These are phyloP conservation scores for Scheffersomyces insectosa DNA, from an alignment of 1,139 yeast species.

Conservation along the genomic window DNA sequence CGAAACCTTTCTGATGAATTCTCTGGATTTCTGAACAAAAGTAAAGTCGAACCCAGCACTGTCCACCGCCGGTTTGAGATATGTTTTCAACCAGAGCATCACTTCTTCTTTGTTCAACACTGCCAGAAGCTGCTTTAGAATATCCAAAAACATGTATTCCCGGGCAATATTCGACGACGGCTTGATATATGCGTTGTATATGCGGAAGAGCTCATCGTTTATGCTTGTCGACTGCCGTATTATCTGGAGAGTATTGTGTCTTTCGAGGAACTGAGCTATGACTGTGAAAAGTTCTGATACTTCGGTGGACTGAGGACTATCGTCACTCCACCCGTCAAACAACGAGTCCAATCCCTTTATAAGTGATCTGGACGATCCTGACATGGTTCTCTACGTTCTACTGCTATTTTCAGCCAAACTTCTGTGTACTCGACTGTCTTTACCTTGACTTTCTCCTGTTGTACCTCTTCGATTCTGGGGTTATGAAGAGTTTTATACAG, in stretches of 20 bases:
- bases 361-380: constrained; percentile 37
- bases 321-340: constrained; percentile 30
- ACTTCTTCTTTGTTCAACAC: constrained; percentile 44
- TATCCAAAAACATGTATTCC: constrained; percentile 48
- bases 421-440: no score
- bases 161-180: constrained; percentile 30
- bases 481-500: neutral
- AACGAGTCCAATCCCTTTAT: constrained; percentile 30
- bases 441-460: no score
- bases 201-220: constrained; percentile 49
- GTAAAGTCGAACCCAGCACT: constrained; percentile 53
- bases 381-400: constrained; percentile 14
- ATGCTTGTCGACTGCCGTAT: constrained; percentile 37
- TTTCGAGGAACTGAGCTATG: constrained; percentile 29
- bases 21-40: constrained; percentile 44
- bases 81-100: constrained; percentile 53
- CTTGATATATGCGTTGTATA: constrained; percentile 42
- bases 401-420: no score
- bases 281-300: constrained; percentile 15
- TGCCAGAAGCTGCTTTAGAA: constrained; percentile 40
- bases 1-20: constrained; percentile 39
- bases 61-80: constrained; percentile 56
- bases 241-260: constrained; percentile 41
- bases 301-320: constrained; percentile 8
- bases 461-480: no score